Evolutionary conservation across 1,284 basidiomycete genomes (phyloP), one percentile per base, ranked within the genome.

Genomic region (Taiwanofungus camphoratus): DNA sequence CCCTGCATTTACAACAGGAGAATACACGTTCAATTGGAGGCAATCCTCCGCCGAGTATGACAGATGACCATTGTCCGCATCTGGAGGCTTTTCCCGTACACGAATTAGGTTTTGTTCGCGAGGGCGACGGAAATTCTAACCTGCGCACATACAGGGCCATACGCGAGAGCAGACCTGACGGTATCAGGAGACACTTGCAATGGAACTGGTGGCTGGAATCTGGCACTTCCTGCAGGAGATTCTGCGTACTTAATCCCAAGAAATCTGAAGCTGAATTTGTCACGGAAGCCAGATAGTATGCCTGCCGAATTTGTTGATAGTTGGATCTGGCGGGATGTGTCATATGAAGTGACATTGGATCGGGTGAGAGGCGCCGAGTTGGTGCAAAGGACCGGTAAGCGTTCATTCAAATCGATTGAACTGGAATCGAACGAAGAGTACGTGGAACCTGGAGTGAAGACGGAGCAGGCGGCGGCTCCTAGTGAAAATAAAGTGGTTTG

Each of bases 211-310:
- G 44, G 36, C 33, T 39, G 37, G 30, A 49, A 49, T 38, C 48
- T 30, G 5, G 23, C 41, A 6, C 21, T 40, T 4, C 44, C 44
- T 7, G 20, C 24, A n/a, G 44, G 24, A 13, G 44, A 29, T 34
- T 49, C 40, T n/a, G 39, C 48, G 19, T 42, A 49, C 27, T 45
- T 36, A 24, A 49, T 45, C n/a, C 48, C 48, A 11, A 40, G 41
- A 24, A 49, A 49, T 11, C 48, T 39, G 22, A 42, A 49, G 20
- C 24, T 33, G 38, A 49, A 49, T 32, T 49, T 49, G 48, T 49
- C 48, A 20, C 48, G 48, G 36, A 39, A 49, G 5, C 48, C 48
- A 11, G 41, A 45, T 7, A 49, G 41, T 2, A 42, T 29, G 9
- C 48, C 48, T 5, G 48, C 44, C 12, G 43, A 39, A n/a, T 38